Evolutionary conservation across 257 asterid species (phyloP), one percentile per base, ranked within the genome.

Genomic region (Scutellaria baicalensis): DNA sequence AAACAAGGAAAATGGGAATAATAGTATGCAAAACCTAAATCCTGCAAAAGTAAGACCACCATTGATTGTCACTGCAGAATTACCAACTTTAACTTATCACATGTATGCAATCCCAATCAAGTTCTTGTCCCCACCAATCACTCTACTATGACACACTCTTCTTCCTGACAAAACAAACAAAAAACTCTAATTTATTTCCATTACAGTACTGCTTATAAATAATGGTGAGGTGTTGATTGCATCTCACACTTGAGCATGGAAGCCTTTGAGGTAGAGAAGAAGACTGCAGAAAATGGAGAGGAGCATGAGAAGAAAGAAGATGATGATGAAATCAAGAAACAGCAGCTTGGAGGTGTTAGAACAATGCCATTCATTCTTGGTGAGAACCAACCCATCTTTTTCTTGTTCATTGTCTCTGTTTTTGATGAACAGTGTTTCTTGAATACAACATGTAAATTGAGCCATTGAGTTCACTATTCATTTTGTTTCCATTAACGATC

Each of bases 281-380:
- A 56, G 40, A 54, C 33, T 43, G 11, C 60, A 66, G 85, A 73
- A 64, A 77, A 83, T 70, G 85, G 77, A 13, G 82, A 71, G 8
- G 78, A 54, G 33, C 33, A 27, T 7, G 75, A 74, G 31, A 66
- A 69, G 60, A 69, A 44, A n/a, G 60, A 59, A 16, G 66, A 73
- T 13, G 69, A 66, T 38, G 11, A 12, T 27, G 50, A 16, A 45
- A 56, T 49, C 64, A 58, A 73, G 59, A 68, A 27, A 73, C 54
- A 64, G 76, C 70, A 74, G 73, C 82, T 81, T 31, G 96, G 96
- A 40, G 96, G 96, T 39, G 60, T 83, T 23, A 76, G 83, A 74
- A 85, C 96, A 66, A 85, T 89, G 94, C 96, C 96, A 64, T 86
- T 89, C 79, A 89, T 89, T 56, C 92, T 89, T 59, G 96, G 96